Base-by-base conservation (phyloP, 768 basidiomycete genomes). In the Calocybe gangraenosa region DNA sequence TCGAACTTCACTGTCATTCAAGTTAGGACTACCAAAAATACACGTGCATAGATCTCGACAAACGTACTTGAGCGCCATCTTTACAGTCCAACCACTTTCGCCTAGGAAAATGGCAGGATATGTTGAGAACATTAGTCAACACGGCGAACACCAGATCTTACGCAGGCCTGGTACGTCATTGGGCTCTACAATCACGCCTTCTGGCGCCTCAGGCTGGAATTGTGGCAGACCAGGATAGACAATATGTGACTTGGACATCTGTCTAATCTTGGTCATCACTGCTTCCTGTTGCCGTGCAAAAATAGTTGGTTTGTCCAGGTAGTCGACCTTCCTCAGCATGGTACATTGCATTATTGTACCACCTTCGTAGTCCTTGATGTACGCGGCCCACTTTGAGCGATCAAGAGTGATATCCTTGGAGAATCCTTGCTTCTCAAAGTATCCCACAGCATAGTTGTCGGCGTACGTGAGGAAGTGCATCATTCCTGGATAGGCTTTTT, bases 291-390 rank as follows among this genome's bases (percentile, higher is more conserved):
- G 96, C 48, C 70, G 71, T 3, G 79, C 70, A 45, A 97, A 70
- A 50, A 87, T 81, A 44, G 80, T 80, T 22, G 78, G 73, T 49
- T 90, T 92, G 53, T 87, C 74, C 48, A 94, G 74, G 58, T 98
- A 99, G 59, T 92, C 82, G 50, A 98, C 82, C 60, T 89, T 91
- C 41, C 78, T 82, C n/a, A 99, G 65, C 89, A 99, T 86, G 5
- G 86, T 86, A 59, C 96, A 99, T 64, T 94, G 91, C 94, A 99
- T 97, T 68, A 98, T 92, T 36, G 95, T 99, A 14, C 92, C 94
- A 32, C 95, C 95, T 64, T 99, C 96, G 65, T 99, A 99, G 63
- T 99, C 96, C 64, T 98, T 99, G 81, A 99, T 98, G 64, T 99
- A 98, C 9, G 94, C 96, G 0, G 95, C 94, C 96, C 96, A 99